A percentile compares a stretch with the other conserved stretches of the same genome.
Conservation (phyloP, 108 stramenopile species). For the Schizochytrium sp. region DNA sequence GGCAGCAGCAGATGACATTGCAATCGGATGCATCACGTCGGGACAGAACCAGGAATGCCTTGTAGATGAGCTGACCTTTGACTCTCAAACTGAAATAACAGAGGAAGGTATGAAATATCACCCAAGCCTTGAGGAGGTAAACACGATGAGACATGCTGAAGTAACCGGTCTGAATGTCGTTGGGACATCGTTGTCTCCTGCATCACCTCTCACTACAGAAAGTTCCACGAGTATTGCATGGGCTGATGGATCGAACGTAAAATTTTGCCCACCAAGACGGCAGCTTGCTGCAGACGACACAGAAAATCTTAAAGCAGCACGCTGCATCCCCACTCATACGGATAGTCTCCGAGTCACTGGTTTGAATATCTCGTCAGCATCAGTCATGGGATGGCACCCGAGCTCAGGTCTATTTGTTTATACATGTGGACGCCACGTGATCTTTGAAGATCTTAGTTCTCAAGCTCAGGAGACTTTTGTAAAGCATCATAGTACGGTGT, state of each 20-base stretch:
- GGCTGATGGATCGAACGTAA: no score
- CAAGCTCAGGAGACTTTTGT: not conserved
- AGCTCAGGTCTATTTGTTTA: constrained; percentile 11
- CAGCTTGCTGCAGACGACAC: not conserved
- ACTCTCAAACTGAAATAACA: no score
- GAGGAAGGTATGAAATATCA: not conserved
- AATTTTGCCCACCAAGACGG: not conserved
- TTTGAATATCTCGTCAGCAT: not conserved
- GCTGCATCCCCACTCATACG: not conserved
- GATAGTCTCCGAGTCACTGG: not conserved
- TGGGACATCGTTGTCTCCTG: not conserved
- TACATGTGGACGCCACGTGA: not conserved
- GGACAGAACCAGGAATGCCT: no score
- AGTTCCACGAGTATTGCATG: no score
- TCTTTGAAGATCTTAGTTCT: not conserved
- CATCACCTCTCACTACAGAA: no score
- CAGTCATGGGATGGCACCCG: constrained; percentile 41
- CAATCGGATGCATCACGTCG: no score
- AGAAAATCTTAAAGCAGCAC: not conserved
- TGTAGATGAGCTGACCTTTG: no score
- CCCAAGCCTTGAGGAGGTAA: not conserved
- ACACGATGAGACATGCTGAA: not conserved
- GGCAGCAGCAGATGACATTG: not conserved
- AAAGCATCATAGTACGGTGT: constrained; percentile 26
- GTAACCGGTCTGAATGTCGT: not conserved